Percentiles rank a stretch among this genome's conserved stretches.
Conservation (phyloP, 1,284 basidiomycete genomes). For the Ceratobasidium sp. region DNA sequence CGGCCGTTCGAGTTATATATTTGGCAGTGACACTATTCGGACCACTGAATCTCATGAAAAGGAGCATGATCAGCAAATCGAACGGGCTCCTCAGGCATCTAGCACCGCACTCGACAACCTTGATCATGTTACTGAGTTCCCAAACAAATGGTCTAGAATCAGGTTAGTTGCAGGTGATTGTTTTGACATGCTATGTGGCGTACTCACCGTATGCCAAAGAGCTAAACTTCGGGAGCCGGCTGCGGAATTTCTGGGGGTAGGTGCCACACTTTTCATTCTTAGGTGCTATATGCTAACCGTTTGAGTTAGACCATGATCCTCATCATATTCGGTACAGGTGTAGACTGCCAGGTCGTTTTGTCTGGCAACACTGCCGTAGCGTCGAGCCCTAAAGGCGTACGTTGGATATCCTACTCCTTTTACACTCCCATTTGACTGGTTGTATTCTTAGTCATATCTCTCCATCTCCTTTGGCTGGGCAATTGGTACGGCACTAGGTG, state of each 20-base stretch:
- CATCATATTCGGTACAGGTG: conserved; percentile 74
- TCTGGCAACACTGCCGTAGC: conserved; percentile 67
- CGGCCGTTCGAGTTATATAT: conserved; percentile 29
- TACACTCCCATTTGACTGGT: neutral
- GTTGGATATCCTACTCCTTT: conserved; percentile 54
- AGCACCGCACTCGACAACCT: conserved; percentile 16
- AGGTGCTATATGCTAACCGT: neutral
- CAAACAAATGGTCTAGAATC: conserved; percentile 41
- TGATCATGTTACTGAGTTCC: conserved; percentile 44
- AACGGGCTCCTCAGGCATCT: conserved; percentile 4
- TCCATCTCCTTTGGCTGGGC: conserved; percentile 78
- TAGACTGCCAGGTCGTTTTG: conserved; percentile 73
- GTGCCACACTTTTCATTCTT: neutral
- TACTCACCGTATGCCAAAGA: neutral
- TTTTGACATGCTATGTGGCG: neutral
- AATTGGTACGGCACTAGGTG: conserved; percentile 72
- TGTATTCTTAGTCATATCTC: conserved; percentile 64
- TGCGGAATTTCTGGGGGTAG: conserved; percentile 73
- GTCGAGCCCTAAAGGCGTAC: conserved; percentile 70
- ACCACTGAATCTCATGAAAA: conserved; percentile 22
- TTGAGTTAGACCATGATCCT: conserved; percentile 66
- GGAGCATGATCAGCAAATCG: conserved; percentile 16
- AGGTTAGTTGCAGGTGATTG: conserved; percentile 2
- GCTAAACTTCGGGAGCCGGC: conserved; percentile 68
- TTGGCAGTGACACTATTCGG: conserved; percentile 14